Base-by-base conservation (phyloP, 2,329 filamentous ascomycete species). In the Paracamarosporium sp. region DNA sequence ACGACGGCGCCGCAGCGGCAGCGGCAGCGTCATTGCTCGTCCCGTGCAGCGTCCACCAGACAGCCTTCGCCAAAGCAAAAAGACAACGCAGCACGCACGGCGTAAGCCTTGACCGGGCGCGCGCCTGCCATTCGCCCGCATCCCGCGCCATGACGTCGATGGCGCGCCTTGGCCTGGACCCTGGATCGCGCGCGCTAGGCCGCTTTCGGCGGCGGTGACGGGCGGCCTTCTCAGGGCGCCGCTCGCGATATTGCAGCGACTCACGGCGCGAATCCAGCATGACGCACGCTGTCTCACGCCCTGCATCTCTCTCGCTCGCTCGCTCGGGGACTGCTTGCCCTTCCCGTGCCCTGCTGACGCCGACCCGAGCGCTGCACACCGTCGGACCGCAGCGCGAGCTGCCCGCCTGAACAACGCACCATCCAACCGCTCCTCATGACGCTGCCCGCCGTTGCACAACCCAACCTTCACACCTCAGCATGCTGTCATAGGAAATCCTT, bases 111-210 rank as follows among this genome's bases (percentile, higher is more conserved):
- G 40, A 27, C 22, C 30, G 43, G 13, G 43, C 13, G 43, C 6
- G 15, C 2, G 43, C 6, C 9, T 15, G 43, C 43, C 35, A 55
- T 55, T 55, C 53, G 53, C 36, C 45, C 2, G 36, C 45, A 27
- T 28, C 15, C 36, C 25, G 28, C 22, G 11, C 13, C 9, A 6
- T 56, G 54, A 56, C 54, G 54, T 52, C 15, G 6, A 24, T 24
- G 54, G 54, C 54, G 47, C 17, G 5, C 13, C 31, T 27, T 47
- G 33, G 54, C 47, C 41, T 56, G 47, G 54, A 52, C 54, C 54
- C 54, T 56, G 40, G 31, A 50, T 35, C 27, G 13, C n/a, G n/a
- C 12, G 2, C n/a, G 30, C 53, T 43, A 38, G 13, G 9, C 20
- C 20, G 5, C 6, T 31, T 24, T 27, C 8, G 15, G 11, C 24